Evolutionary conservation across 164 flowering plant species (phyloP).

Genomic region (Chimonanthus praecox): DNA sequence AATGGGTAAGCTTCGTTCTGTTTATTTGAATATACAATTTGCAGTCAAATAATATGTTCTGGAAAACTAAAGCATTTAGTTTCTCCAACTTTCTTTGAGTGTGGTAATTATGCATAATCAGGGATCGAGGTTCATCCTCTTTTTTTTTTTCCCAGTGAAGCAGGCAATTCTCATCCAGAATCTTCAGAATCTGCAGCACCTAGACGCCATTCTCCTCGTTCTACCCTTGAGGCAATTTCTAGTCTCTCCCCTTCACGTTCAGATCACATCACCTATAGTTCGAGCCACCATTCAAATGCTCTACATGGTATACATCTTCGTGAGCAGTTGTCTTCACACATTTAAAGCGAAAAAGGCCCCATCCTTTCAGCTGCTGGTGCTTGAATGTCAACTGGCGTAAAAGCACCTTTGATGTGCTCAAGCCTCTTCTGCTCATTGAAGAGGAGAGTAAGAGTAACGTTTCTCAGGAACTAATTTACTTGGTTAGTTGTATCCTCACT

Average conservation of each 20-base stretch:
- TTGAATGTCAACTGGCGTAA: background rate
- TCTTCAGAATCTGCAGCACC: conserved; percentile 31
- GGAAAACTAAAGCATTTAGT: background rate
- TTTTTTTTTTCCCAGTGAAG: conserved; percentile 42
- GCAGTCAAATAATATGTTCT: background rate
- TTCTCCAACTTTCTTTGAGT: background rate
- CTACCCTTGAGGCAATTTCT: conserved; percentile 44
- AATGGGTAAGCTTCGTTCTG: conserved; percentile 12
- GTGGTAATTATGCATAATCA: conserved; percentile 10
- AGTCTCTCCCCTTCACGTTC: conserved; percentile 29
- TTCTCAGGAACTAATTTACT: background rate
- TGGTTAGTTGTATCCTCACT: too few species aligned
- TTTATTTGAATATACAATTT: background rate
- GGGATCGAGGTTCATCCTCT: conserved; percentile 25
- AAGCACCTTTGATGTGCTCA: background rate
- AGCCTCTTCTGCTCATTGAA: background rate
- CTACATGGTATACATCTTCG: background rate
- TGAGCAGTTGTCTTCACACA: background rate
- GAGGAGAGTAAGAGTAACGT: background rate
- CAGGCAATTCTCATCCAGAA: conserved; percentile 31
- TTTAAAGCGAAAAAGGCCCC: background rate
- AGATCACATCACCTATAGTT: conserved; percentile 7
- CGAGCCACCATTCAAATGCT: conserved; percentile 2
- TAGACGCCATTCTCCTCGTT: conserved; percentile 36
- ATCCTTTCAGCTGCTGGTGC: background rate